phyloP scores from a whole-genome alignment of 2,329 filamentous ascomycete genomes.

The Hypoxylon sp. region DNA sequence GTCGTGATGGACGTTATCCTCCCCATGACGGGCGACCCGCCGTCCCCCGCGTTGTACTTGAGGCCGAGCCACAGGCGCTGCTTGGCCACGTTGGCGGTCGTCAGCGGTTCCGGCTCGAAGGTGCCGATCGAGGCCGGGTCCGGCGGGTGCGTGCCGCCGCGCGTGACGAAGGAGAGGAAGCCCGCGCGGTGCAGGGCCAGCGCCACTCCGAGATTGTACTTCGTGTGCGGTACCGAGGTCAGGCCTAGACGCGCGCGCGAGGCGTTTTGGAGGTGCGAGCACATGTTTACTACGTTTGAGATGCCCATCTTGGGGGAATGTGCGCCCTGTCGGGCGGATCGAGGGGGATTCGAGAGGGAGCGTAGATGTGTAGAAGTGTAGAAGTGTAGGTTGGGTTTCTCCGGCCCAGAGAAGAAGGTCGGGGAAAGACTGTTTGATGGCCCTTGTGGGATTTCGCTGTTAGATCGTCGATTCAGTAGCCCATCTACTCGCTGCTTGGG shows the following conservation, averaged over 20 bases:
- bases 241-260: conserved; percentile 85
- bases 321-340: conserved; percentile 30
- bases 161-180: conserved; percentile 84
- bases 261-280: conserved; percentile 92
- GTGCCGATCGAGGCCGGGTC: conserved; percentile 62
- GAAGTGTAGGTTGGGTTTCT: not conserved
- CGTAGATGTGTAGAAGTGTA: too few species aligned
- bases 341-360: not conserved
- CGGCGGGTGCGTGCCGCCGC: conserved; percentile 72
- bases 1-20: conserved; percentile 78
- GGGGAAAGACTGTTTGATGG: not conserved
- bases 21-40: conserved; percentile 82
- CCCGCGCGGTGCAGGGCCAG: conserved; percentile 86
- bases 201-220: conserved; percentile 82
- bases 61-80: conserved; percentile 88
- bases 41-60: conserved; percentile 90
- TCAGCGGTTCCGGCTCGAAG: conserved; percentile 70
- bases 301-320: conserved; percentile 72
- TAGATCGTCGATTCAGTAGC: not conserved
- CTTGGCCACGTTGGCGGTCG: conserved; percentile 77
- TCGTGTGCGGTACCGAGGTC: conserved; percentile 85
- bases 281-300: conserved; percentile 81
- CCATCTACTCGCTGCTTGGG: too few species aligned
- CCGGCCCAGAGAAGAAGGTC: not conserved
- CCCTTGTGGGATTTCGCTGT: not conserved